A percentile compares a stretch with the other conserved stretches of the same genome.
These are phyloP conservation scores for Yarrowia sp. DNA, from an alignment of 805 yeast species.

Conservation along the genomic window DNA sequence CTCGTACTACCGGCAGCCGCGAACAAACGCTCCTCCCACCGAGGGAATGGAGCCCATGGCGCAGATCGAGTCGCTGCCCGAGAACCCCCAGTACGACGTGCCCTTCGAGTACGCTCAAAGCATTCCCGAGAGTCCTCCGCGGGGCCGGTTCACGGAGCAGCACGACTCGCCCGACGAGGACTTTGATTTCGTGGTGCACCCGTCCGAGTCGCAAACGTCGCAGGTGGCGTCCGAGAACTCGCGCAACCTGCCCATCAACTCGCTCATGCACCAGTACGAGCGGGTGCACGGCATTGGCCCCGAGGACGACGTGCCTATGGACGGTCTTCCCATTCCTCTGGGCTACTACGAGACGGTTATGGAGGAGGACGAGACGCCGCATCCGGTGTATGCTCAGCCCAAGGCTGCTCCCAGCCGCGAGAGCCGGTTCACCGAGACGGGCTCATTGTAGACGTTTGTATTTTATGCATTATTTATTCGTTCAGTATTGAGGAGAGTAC, in stretches of 20 bases:
- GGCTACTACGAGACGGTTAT: constrained; percentile 24
- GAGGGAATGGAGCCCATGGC: not conserved
- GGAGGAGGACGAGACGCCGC: constrained; percentile 25
- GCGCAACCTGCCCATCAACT: constrained; percentile 23
- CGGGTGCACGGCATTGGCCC: constrained; percentile 21
- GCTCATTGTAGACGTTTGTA: constrained; percentile 3
- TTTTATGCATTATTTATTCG: not conserved
- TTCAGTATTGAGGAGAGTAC: no score
- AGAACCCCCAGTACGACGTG: constrained; percentile 13
- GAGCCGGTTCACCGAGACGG: constrained; percentile 20
- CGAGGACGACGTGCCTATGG: constrained; percentile 23
- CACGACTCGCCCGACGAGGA: constrained; percentile 16
- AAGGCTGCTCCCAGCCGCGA: constrained; percentile 18
- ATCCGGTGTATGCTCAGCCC: constrained; percentile 23
- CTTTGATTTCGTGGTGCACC: constrained; percentile 4
- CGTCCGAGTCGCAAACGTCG: constrained; percentile 10
- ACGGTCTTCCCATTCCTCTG: constrained; percentile 16
- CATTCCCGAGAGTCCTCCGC: not conserved
- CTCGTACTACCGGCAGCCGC: constrained; percentile 12
- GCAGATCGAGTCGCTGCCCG: not conserved
- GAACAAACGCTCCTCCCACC: not conserved
- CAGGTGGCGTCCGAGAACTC: not conserved
- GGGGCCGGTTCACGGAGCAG: constrained; percentile 9
- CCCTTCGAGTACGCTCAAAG: constrained; percentile 9
- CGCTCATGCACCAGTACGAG: constrained; percentile 26